A percentile compares a stretch with the other conserved stretches of the same genome.
Conservation (phyloP, 805 yeast species). For the Blastobotrys chiropterorum region DNA sequence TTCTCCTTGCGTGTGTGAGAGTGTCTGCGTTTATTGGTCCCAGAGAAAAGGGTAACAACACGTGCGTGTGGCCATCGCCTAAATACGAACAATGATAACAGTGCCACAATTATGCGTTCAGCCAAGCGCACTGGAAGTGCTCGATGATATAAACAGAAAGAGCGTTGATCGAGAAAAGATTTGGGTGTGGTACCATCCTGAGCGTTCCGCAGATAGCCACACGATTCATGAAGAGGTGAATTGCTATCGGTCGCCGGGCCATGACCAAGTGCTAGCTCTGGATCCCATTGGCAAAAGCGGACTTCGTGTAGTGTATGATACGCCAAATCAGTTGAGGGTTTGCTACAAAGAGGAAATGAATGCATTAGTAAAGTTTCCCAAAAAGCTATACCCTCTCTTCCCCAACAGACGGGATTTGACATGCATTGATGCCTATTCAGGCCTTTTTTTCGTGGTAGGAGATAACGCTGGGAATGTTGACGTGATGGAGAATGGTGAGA, state of each 20-base stretch:
- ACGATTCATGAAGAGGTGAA: not conserved
- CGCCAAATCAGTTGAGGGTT: not conserved
- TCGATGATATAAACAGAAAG: constrained; percentile 33
- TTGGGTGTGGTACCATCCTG: constrained; percentile 2
- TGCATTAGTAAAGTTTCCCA: constrained; percentile 5
- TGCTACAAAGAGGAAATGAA: constrained; percentile 3
- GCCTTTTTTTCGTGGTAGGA: constrained; percentile 31
- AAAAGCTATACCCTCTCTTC: not conserved
- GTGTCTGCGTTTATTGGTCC: not conserved
- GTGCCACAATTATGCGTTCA: constrained; percentile 35
- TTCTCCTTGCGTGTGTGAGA: not conserved
- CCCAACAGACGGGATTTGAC: constrained; percentile 24
- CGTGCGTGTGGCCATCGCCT: not conserved
- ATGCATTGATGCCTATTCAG: constrained; percentile 32
- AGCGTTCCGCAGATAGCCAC: not conserved
- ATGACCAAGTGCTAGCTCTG: not conserved
- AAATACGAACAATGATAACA: constrained; percentile 4
- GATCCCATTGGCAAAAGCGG: constrained; percentile 12
- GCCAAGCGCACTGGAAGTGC: constrained; percentile 39
- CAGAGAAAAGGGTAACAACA: not conserved
- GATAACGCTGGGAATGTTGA: constrained; percentile 31
- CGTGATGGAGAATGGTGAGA: constrained; percentile 18
- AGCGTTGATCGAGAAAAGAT: constrained; percentile 22
- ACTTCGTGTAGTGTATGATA: constrained; percentile 16
- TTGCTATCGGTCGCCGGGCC: not conserved